Evolutionary conservation across 768 basidiomycete genomes (phyloP), one percentile per base, ranked within the genome.

Genomic region (Lactifluus pinguis): DNA sequence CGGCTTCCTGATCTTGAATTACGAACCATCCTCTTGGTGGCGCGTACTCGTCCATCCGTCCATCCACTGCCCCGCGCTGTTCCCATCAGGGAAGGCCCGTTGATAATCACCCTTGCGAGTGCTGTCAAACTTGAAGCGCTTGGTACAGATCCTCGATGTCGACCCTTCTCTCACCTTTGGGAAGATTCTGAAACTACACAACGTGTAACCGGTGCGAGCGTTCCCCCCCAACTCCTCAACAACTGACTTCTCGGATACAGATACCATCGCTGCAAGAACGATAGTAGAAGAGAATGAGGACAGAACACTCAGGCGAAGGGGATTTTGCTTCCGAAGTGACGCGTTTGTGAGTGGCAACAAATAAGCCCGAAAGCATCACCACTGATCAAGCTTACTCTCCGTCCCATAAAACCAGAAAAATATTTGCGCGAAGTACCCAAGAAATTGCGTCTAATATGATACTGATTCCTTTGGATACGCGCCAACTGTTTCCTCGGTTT

Each of bases 311-410:
- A 29, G 39, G 19, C 44, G 19, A 34, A 29, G 50, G 13, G 15
- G 57, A 59, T 47, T 47, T 53, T 47, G 36, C 50, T 52, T 47
- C 51, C 51, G 57, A 7, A 34, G 51, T 50, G 21, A 52, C 10
- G 4, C n/a, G 9, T 19, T 25, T 2, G 47, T 49, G 30, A 55
- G 55, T 49, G 36, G 13, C 25, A 51, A 10, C 6, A 14, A 45
- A 42, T 29, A 14, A 13, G 10, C 41, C 39, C 29, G 2, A 21
- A 29, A 15, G 19, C 17, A 1, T 44, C 32, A 32, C 30, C n/a
- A 34, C 6, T 30, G 21, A 49, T 32, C 25, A 17, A 30, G 11
- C n/a, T 21, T 2, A 47, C 19, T 11, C 34, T 32, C 17, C 15
- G 44, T 34, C 15, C 34, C 51, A 9, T 44, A 32, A 34, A 38